Base-by-base conservation (phyloP, 2,329 filamentous ascomycete genomes). In the Diaporthe caulivora region DNA sequence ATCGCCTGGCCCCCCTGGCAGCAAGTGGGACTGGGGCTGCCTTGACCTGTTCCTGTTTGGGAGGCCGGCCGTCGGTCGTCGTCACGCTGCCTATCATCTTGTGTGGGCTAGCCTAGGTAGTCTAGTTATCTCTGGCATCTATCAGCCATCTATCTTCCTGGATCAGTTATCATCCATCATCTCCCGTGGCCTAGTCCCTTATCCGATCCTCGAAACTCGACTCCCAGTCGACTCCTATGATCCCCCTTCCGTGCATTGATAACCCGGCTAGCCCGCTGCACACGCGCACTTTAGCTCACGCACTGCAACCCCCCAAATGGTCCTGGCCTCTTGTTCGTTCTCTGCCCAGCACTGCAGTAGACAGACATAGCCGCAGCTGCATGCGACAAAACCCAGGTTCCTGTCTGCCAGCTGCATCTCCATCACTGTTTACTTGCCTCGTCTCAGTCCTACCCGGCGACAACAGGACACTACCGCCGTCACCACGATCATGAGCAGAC, bases 211-310 rank as follows among this genome's bases (percentile, higher is more conserved):
- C 13, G 62, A 15, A 26, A 8, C 37, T 40, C 37, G 11, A 40
- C 29, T 49, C 21, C 13, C 31, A 34, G 60, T 3, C 31, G 34
- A 26, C 58, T 17, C 40, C 13, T 17, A 6, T 51, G n/a, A 24
- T 40, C 54, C 31, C 31, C 54, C 18, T 64, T 44, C 18, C 18
- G 26, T 65, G 44, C 60, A 65, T 65, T 51, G 62, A 65, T 65
- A 65, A 65, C 62, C 62, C 62, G 62, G 62, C 62, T 65, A 65
- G 62, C 17, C 42, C 62, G 62, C 44, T 65, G 62, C 62, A 65
- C 44, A 65, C 21, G 42, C 26, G 44, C 60, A 65, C 29, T 34
- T 64, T 49, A 51, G 60, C 60, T 49, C 62, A 65, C 62, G 62
- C 62, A 65, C 62, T 65, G 60, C 44, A 65, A 65, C 60, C 44